A percentile compares a stretch with the other conserved stretches of the same genome.
Conservation (phyloP, 805 yeast species). For the Saturnispora diversa region DNA sequence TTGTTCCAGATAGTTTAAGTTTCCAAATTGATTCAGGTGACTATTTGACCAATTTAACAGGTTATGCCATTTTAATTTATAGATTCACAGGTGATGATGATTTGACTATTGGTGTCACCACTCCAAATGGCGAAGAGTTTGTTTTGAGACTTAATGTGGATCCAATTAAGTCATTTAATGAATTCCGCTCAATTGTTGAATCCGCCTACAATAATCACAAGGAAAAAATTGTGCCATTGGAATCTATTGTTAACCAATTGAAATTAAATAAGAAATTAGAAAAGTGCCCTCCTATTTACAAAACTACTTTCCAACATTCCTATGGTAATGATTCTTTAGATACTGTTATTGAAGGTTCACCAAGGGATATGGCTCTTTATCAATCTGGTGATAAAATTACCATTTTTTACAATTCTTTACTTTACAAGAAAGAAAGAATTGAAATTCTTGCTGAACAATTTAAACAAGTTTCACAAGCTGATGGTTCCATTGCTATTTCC, state of each 20-base stretch:
- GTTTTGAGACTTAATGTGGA: constrained; percentile 55
- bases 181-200: constrained; percentile 41
- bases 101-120: constrained; percentile 75
- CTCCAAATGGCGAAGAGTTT: constrained; percentile 41
- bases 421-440: constrained; percentile 66
- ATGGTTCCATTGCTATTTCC: constrained; percentile 49
- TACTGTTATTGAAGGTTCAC: constrained; percentile 42
- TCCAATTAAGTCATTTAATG: constrained; percentile 45
- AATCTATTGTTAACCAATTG: constrained; percentile 47
- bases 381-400: constrained; percentile 31
- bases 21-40: constrained; percentile 12
- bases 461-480: constrained; percentile 43
- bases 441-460: constrained; percentile 67
- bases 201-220: constrained; percentile 33
- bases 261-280: constrained; percentile 44
- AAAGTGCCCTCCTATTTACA: constrained; percentile 54
- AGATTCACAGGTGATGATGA: constrained; percentile 93
- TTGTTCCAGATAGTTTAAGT: constrained; percentile 47
- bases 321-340: constrained; percentile 33
- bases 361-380: constrained; percentile 62
- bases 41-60: constrained; percentile 53
- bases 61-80: constrained; percentile 61
- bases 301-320: constrained; percentile 46
- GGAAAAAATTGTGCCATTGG: constrained; percentile 38
- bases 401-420: constrained; percentile 64